Conservation (phyloP, 139 green algal species). For the Micractinium conductrix region DNA sequence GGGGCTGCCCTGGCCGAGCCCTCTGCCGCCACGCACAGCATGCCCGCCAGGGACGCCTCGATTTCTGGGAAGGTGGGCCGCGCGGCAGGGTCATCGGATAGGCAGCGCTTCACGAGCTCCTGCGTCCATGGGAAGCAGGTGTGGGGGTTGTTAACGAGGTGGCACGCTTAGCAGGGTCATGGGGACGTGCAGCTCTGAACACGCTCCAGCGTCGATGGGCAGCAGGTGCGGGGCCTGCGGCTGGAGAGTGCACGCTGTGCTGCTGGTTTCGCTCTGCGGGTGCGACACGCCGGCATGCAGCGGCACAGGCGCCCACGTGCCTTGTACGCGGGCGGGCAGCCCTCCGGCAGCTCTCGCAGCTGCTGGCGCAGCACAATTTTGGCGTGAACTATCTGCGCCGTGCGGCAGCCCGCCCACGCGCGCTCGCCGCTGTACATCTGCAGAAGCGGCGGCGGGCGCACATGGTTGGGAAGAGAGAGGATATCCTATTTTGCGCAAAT, state of each 20-base stretch:
- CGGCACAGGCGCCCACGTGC: background rate
- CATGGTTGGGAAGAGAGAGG: background rate
- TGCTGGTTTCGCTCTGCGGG: too few relatives aligned
- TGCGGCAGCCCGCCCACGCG: slow-evolving; percentile 8
- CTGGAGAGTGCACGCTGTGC: background rate
- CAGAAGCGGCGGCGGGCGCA: background rate
- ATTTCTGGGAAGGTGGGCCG: background rate
- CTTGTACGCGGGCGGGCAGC: background rate
- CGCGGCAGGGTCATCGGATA: background rate
- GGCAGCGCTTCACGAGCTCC: background rate
- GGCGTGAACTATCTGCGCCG: slow-evolving; percentile 19
- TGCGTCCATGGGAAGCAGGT: background rate
- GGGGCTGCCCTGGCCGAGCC: too few relatives aligned
- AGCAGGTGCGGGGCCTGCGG: background rate
- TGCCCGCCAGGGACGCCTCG: background rate
- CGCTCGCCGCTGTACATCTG: slow-evolving; percentile 15
- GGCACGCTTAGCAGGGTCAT: background rate
- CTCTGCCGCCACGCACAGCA: too few relatives aligned
- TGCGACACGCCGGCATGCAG: background rate
- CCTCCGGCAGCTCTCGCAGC: background rate
- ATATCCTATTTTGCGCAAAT: too few relatives aligned
- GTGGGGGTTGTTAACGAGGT: background rate
- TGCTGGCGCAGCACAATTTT: background rate
- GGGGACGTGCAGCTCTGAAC: background rate
- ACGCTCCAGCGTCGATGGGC: too few relatives aligned